A percentile compares a stretch with the other conserved stretches of the same genome.
Evolutionary conservation across 2,329 filamentous ascomycete genomes (phyloP).

Genomic region (Chaetomiaceae sp.): DNA sequence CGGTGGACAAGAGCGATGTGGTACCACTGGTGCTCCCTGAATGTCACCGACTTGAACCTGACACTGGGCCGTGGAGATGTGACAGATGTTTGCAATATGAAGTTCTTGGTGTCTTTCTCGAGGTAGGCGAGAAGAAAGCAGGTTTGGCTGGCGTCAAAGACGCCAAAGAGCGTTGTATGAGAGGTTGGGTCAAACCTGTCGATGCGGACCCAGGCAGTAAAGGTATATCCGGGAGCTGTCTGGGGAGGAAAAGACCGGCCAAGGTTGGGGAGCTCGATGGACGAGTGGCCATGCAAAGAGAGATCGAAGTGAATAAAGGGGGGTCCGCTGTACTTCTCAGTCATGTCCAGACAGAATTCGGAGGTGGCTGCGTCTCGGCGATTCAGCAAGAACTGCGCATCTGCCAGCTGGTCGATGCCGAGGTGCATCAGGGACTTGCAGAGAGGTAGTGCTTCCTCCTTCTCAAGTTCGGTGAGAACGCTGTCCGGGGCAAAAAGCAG

Average conservation of each 20-base stretch:
- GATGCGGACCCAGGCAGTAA: slow-evolving; percentile 83
- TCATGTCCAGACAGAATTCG: slow-evolving; percentile 68
- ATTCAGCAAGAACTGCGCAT: slow-evolving; percentile 69
- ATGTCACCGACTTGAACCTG: slow-evolving; percentile 79
- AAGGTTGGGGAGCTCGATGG: slow-evolving; percentile 83
- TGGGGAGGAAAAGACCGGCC: slow-evolving; percentile 80
- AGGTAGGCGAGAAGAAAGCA: slow-evolving; percentile 94
- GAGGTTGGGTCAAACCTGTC: slow-evolving; percentile 78
- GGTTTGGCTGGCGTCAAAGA: slow-evolving; percentile 85
- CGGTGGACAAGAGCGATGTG: slow-evolving; percentile 87
- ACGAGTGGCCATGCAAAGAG: slow-evolving; percentile 80
- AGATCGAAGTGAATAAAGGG: slow-evolving; percentile 93
- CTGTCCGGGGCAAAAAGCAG: slow-evolving; percentile 54
- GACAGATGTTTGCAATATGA: slow-evolving; percentile 94
- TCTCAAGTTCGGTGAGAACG: slow-evolving; percentile 51
- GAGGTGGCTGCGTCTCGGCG: slow-evolving; percentile 51
- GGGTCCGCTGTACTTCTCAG: slow-evolving; percentile 70
- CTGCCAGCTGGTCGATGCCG: slow-evolving; percentile 74
- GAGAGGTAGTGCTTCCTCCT: slow-evolving; percentile 57
- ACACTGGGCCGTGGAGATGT: slow-evolving; percentile 82
- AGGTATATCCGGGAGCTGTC: slow-evolving; percentile 78
- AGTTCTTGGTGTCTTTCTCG: slow-evolving; percentile 86
- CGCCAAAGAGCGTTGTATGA: slow-evolving; percentile 93
- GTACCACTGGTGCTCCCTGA: slow-evolving; percentile 80
- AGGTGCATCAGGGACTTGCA: slow-evolving; percentile 67